Evolutionary conservation across 23 red algal genomes (phyloP).

Genomic region (Cyanidium caldarium): DNA sequence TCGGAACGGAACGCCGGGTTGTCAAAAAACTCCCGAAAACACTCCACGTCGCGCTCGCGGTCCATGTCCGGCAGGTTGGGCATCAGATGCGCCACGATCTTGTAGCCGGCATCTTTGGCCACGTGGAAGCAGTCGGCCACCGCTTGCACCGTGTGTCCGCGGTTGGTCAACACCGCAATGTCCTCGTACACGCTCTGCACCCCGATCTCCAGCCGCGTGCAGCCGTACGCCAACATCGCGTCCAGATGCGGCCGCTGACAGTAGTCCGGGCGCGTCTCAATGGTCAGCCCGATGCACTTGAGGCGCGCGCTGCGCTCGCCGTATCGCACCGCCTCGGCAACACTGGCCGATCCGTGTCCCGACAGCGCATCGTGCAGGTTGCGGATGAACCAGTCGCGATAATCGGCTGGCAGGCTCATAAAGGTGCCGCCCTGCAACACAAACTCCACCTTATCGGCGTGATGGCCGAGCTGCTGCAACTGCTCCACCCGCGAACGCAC

Average conservation of each 20-base stretch:
- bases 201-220: conserved; percentile 90
- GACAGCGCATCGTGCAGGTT: conserved; percentile 93
- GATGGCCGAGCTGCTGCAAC: conserved; percentile 61
- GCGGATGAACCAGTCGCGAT: conserved; percentile 94
- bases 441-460: conserved; percentile 97
- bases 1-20: conserved; percentile 97
- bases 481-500: conserved; percentile 86
- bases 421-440: conserved; percentile 98
- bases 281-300: conserved; percentile 88
- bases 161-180: conserved; percentile 81
- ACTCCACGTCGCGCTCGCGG: conserved; percentile 85
- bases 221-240: conserved; percentile 94
- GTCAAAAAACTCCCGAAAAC: conserved; percentile 92
- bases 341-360: conserved; percentile 53
- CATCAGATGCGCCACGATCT: conserved; percentile 97
- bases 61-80: conserved; percentile 95
- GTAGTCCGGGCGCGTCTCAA: conserved; percentile 95
- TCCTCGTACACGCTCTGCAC: conserved; percentile 99
- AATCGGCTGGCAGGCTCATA: conserved; percentile 61
- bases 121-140: conserved; percentile 86
- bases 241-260: conserved; percentile 71
- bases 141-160: conserved; percentile 87
- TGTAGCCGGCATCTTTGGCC: conserved; percentile 96
- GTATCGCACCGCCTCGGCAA: conserved; percentile 78
- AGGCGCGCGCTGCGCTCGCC: conserved; percentile 35